Percentiles rank a stretch among this genome's conserved stretches.
These are phyloP conservation scores for Letharia lupina DNA, from an alignment of 495 filamentous ascomycete species.

Conservation along the genomic window DNA sequence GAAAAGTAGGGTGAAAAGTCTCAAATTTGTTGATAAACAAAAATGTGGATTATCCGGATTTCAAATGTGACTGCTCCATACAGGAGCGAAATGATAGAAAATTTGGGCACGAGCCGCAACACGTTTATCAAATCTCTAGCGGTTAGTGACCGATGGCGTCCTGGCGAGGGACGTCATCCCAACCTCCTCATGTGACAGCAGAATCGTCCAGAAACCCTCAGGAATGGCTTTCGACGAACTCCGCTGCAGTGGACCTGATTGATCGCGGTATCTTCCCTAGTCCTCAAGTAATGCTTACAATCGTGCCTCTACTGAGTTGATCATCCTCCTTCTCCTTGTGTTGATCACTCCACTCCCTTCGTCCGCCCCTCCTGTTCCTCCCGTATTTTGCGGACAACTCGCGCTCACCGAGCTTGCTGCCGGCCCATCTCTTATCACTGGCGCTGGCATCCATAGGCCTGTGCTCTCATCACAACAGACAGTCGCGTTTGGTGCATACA, in stretches of 20 bases:
- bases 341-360: neutral
- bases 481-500: slow-evolving; percentile 1
- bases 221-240: neutral
- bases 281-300: neutral
- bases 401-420: neutral
- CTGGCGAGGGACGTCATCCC: neutral
- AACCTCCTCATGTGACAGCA: neutral
- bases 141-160: neutral
- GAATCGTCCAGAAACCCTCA: neutral
- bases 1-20: neutral
- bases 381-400: neutral
- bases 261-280: neutral
- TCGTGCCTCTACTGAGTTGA: neutral
- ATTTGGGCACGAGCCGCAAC: too few species aligned
- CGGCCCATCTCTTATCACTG: slow-evolving; percentile 6
- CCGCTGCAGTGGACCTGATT: neutral
- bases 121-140: too few species aligned
- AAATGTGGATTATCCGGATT: neutral
- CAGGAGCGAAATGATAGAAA: too few species aligned
- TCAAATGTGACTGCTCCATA: too few species aligned
- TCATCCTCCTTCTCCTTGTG: neutral
- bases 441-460: slow-evolving; percentile 1
- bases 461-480: slow-evolving; percentile 10
- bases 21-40: neutral
- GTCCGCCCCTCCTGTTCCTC: neutral